These are phyloP conservation scores for Crotalaria pallida DNA, from an alignment of 306 rosid genomes.

Conservation along the genomic window DNA sequence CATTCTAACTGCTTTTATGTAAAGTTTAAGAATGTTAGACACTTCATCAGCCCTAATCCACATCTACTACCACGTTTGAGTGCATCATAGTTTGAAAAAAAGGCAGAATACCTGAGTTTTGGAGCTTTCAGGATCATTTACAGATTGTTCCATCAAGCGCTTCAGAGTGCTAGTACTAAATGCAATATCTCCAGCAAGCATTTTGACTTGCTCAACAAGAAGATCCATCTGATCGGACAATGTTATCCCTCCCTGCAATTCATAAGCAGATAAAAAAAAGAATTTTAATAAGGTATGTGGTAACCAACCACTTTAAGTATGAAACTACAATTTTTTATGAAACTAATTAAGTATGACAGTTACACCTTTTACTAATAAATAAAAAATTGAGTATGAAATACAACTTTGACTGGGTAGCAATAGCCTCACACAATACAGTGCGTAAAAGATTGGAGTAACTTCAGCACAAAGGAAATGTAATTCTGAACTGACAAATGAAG, in stretches of 20 bases:
- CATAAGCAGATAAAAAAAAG: constrained; percentile 22
- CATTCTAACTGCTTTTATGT: background rate
- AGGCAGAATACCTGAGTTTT: constrained; percentile 61
- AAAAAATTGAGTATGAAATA: background rate
- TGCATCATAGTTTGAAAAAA: background rate
- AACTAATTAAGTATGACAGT: too few species aligned
- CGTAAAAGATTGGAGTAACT: background rate
- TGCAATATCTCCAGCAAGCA: constrained; percentile 98
- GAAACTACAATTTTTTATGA: background rate
- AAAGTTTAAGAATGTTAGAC: background rate
- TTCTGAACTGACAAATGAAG: background rate
- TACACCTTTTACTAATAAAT: background rate
- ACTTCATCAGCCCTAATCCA: background rate
- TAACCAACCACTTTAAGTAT: background rate
- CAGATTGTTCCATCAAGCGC: constrained; percentile 90
- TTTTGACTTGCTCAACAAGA: constrained; percentile 95
- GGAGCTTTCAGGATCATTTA: constrained; percentile 72
- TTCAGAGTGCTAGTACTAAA: constrained; percentile 92
- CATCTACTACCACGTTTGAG: constrained; percentile 8
- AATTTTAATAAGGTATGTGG: constrained; percentile 5
- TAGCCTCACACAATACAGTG: background rate
- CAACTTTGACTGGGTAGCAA: background rate
- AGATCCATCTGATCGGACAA: constrained; percentile 93
- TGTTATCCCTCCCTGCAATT: constrained; percentile 76
- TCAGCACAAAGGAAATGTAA: background rate